A percentile compares a stretch with the other conserved stretches of the same genome.
Evolutionary conservation across 768 basidiomycete genomes (phyloP).

Genomic region (Tylopilus intermedius): DNA sequence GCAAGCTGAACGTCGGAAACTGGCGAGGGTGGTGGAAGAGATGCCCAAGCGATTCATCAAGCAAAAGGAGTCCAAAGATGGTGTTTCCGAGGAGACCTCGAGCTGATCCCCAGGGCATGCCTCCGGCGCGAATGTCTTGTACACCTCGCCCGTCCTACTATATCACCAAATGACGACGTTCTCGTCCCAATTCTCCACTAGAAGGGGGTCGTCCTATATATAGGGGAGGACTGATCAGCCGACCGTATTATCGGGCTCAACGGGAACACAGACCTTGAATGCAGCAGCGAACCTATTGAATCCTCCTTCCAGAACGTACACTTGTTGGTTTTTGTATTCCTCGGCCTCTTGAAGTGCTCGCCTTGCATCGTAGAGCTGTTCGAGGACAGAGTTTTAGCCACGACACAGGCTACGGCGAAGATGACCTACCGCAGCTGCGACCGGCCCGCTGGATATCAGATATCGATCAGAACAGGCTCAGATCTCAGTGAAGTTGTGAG

Average conservation of each 20-base stretch:
- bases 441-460: constrained; percentile 56
- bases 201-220: constrained; percentile 53
- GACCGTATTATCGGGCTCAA: background rate
- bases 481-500: background rate
- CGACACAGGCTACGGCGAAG: background rate
- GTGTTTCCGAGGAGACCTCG: constrained; percentile 8
- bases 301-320: constrained; percentile 66
- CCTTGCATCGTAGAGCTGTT: constrained; percentile 66
- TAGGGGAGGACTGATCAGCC: constrained; percentile 5
- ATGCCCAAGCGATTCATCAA: constrained; percentile 55
- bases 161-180: constrained; percentile 49
- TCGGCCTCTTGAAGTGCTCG: constrained; percentile 41
- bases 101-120: background rate
- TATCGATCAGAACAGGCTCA: constrained; percentile 5
- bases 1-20: constrained; percentile 47
- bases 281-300: constrained; percentile 66
- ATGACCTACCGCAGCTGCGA: constrained; percentile 61
- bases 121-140: background rate
- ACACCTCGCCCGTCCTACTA: background rate
- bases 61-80: constrained; percentile 33
- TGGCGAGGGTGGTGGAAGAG: constrained; percentile 55
- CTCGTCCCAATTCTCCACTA: constrained; percentile 76
- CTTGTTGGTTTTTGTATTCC: constrained; percentile 46
- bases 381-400: background rate
- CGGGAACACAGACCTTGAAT: constrained; percentile 49